Evolutionary conservation across 306 rosid genomes (phyloP), one percentile per base, ranked within the genome.

Genomic region (Echinosophora koreensis): DNA sequence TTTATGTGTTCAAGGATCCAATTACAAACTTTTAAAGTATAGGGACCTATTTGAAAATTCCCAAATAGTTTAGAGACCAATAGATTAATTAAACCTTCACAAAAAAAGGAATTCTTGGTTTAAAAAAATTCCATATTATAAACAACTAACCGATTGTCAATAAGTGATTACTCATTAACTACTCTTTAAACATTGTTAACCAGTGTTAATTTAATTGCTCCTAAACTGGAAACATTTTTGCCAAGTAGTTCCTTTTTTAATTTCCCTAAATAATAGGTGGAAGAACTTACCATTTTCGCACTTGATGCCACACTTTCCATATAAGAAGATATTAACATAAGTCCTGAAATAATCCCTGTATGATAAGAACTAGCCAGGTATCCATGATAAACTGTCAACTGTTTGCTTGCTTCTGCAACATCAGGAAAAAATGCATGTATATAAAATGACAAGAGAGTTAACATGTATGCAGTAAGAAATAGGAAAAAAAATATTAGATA

Each of bases 281-380:
- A 81, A 81, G 66, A 73, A 65, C 91, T 88, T 76, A 87, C 98
- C 80, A 69, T 84, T 87, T 85, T 85, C 73, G 87, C 85, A 38
- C 86, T 82, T 38, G 88, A 83, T 65, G 87, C 89, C 82, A 85
- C 83, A 83, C 78, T 85, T 85, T 87, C 92, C 90, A 94, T 84
- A 77, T 86, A 88, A 30, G 89, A 86, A 82, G 97, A 92, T 51
- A 92, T 89, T 86, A 94, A 74, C 59, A 74, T 72, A 77, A 94
- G 88, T 76, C 98, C 98, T 60, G 98, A 94, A 71, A 94, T 79
- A 65, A 94, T 94, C 75, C 98, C 97, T 16, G 92, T 80, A 72
- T 94, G 97, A 83, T 94, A 94, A 85, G 98, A 92, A 84, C 98
- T 94, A 73, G 97, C 93, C 65, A 86, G 64, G 78, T 88, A 92